Percentiles rank a stretch among this genome's conserved stretches.
Evolutionary conservation across 192 early-diverging fungal species (phyloP).

Genomic region (Gorgonomyces haynaldii): DNA sequence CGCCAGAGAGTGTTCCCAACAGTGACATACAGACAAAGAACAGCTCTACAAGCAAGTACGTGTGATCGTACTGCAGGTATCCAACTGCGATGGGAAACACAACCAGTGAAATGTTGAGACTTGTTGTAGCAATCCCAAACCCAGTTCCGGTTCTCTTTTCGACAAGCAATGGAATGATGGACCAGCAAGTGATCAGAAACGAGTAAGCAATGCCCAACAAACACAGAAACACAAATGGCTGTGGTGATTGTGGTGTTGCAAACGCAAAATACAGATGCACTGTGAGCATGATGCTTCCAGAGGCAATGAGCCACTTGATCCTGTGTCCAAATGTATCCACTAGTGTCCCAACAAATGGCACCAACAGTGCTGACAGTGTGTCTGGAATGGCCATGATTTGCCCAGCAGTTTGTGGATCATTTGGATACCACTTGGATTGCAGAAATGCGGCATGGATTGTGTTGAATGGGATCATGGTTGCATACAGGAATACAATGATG

Average conservation of each 20-base stretch:
- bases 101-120: constrained; percentile 34
- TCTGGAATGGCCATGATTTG: constrained; percentile 51
- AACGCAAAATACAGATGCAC: constrained; percentile 32
- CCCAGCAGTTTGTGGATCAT: constrained; percentile 31
- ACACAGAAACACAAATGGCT: constrained; percentile 31
- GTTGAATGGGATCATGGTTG: constrained; percentile 51
- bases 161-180: constrained; percentile 41
- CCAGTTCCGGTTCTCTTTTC: constrained; percentile 25
- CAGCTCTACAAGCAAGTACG: neutral
- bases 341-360: constrained; percentile 39
- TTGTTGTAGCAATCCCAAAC: constrained; percentile 38
- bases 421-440: constrained; percentile 39
- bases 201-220: constrained; percentile 36
- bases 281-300: constrained; percentile 27
- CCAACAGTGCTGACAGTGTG: constrained; percentile 37
- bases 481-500: constrained; percentile 38
- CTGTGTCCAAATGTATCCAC: constrained; percentile 41
- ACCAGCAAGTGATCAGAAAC: constrained; percentile 36
- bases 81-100: constrained; percentile 47
- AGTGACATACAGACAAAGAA: too few relatives aligned
- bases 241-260: constrained; percentile 6
- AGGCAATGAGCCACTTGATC: constrained; percentile 27
- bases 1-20: too few relatives aligned
- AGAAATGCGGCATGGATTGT: constrained; percentile 49
- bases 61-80: neutral